phyloP scores from a whole-genome alignment of 148 eudicot species.

The Drosera capensis region DNA sequence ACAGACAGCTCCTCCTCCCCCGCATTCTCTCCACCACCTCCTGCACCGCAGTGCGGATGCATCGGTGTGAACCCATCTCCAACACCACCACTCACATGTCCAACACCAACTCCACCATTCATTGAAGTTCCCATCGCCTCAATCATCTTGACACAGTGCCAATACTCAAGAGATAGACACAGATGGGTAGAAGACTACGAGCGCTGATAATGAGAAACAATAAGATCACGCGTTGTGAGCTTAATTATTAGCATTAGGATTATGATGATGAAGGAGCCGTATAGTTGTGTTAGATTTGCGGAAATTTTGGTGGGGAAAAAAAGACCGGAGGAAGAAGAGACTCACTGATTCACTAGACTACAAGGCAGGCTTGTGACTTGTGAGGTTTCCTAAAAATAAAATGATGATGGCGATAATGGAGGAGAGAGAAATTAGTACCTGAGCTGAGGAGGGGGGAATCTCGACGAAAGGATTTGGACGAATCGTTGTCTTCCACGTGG shows the following conservation, averaged over 20 bases:
- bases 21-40: constrained; percentile 50
- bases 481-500: not conserved
- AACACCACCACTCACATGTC: no score
- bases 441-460: not conserved
- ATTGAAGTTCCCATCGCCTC: constrained; percentile 24
- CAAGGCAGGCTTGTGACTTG: no score
- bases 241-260: no score
- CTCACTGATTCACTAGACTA: no score
- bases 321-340: constrained; percentile 1
- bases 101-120: no score
- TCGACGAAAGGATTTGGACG: not conserved
- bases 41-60: constrained; percentile 5
- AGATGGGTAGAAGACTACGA: not conserved
- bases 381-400: no score
- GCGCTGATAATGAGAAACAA: constrained; percentile 6
- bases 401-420: not conserved
- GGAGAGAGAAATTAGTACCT: not conserved
- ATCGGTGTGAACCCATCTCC: constrained; percentile 20
- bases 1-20: constrained; percentile 63
- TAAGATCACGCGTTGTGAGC: constrained; percentile 21
- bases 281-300: not conserved
- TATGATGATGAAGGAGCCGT: no score
- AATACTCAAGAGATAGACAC: constrained; percentile 4
- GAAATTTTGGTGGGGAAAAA: constrained; percentile 10
- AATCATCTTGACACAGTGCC: constrained; percentile 16